These are phyloP conservation scores for Penicillium sp. DNA, from an alignment of 2,329 filamentous ascomycete genomes.

Conservation along the genomic window DNA sequence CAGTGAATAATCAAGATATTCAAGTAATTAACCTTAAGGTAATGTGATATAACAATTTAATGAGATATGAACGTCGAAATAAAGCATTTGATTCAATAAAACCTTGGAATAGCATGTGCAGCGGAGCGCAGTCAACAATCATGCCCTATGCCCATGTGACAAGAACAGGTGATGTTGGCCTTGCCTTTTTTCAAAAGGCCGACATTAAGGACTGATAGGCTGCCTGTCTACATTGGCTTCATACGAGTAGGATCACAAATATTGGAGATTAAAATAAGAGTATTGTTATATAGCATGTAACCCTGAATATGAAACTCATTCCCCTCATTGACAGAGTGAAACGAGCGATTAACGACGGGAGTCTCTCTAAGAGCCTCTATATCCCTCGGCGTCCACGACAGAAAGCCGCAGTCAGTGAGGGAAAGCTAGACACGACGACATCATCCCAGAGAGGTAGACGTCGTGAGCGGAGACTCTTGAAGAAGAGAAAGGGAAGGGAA, in stretches of 20 bases:
- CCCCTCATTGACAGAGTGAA: slow-evolving; percentile 48
- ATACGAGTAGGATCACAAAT: no score
- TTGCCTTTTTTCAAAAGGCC: no score
- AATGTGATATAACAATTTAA: no score
- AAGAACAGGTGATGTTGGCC: not conserved
- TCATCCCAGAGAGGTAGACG: slow-evolving; percentile 41
- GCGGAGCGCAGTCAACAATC: no score
- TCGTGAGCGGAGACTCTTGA: slow-evolving; percentile 45
- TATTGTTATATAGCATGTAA: slow-evolving; percentile 34
- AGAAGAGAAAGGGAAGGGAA: slow-evolving; percentile 25
- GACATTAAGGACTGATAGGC: no score
- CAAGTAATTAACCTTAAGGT: no score
- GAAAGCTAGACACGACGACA: slow-evolving; percentile 38
- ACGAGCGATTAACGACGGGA: slow-evolving; percentile 55
- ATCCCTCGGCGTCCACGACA: slow-evolving; percentile 46
- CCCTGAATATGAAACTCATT: slow-evolving; percentile 54
- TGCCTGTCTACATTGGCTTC: no score
- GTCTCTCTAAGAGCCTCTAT: slow-evolving; percentile 44
- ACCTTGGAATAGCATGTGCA: no score
- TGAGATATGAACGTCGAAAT: no score
- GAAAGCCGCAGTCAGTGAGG: slow-evolving; percentile 49
- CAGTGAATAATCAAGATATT: not conserved
- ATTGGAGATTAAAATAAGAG: not conserved
- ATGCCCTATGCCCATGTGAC: slow-evolving; percentile 1
- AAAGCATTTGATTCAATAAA: no score